phyloP scores from a whole-genome alignment of 805 yeast genomes.

The Teunomyces kruisii region DNA sequence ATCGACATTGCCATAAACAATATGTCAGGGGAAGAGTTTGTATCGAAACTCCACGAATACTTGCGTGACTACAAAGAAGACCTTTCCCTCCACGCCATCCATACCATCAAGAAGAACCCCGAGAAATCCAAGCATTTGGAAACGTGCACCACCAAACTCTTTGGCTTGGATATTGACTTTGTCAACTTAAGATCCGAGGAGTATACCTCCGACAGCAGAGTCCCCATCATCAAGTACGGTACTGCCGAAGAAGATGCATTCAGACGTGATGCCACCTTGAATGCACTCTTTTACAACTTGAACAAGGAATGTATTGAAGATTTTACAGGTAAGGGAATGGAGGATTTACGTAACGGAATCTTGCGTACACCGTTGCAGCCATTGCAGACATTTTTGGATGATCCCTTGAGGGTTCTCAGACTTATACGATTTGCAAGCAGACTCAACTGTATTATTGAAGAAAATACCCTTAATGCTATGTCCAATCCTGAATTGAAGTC shows the following conservation, averaged over 20 bases:
- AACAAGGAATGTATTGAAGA: constrained; percentile 74
- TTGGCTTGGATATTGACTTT: constrained; percentile 85
- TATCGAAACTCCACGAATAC: constrained; percentile 59
- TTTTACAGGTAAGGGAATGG: constrained; percentile 71
- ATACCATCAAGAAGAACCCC: constrained; percentile 88
- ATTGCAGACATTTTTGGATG: constrained; percentile 82
- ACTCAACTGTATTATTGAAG: constrained; percentile 66
- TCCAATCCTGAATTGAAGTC: constrained; percentile 50
- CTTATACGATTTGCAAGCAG: constrained; percentile 83
- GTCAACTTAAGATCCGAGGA: constrained; percentile 88
- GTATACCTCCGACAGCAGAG: constrained; percentile 78
- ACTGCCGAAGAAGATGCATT: constrained; percentile 90
- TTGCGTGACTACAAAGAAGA: constrained; percentile 26
- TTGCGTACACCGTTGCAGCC: constrained; percentile 90
- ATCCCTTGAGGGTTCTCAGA: constrained; percentile 87
- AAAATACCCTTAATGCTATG: constrained; percentile 65
- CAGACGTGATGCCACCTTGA: constrained; percentile 93
- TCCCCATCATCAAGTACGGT: constrained; percentile 83
- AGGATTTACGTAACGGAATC: constrained; percentile 68
- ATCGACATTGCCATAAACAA: constrained; percentile 88
- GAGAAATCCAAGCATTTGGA: constrained; percentile 95
- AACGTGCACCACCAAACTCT: constrained; percentile 89
- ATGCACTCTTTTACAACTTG: constrained; percentile 87
- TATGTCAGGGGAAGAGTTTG: constrained; percentile 85
- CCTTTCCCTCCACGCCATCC: constrained; percentile 47